Evolutionary conservation across 2,329 filamentous ascomycete species (phyloP), one percentile per base, ranked within the genome.

Genomic region (Penicillium sp.): DNA sequence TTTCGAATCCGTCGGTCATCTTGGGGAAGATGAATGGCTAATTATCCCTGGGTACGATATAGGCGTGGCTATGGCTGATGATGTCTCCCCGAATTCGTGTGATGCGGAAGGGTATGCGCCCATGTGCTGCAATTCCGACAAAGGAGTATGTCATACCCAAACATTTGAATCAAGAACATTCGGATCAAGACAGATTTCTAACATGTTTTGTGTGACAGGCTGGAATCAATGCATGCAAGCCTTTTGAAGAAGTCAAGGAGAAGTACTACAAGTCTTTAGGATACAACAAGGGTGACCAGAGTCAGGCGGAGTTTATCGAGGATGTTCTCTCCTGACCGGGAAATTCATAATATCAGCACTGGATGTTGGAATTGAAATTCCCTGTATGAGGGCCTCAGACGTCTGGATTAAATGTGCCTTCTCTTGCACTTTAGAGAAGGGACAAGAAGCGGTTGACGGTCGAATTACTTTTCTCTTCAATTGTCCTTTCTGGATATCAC

Each of bases 41-140:
- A 54, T 26, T 25, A 3, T 22, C 10, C n/a, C 14, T 35, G 19
- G 11, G 11, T 16, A 16, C 37, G 22, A 16, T 51, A 30, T 28
- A 74, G 72, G 72, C 55, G 59, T 58, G 1, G 8, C 4, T 1
- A 74, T 74, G 70, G 11, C 11, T 0, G 59, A 60, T 8, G 22
- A 51, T 2, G 60, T 65, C 2, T 52, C 58, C 0, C 69, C 70
- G 16, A 35, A 57, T 11, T n/a, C 61, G 6, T 74, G 72, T 56
- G 8, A 52, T 2, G 54, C 30, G 11, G 16, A 63, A 8, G 63
- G 61, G 26, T 65, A 65, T 35, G 46, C 52, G 5, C 65, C 72
- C 1, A 72, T 74, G 72, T 74, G 71, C 49, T 74, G 72, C 63
- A 37, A 55, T 19, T 56, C 43, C 11, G 22, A 46, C 0, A 16